Evolutionary conservation across 1,284 basidiomycete genomes (phyloP).

Genomic region (Ustilago nuda): DNA sequence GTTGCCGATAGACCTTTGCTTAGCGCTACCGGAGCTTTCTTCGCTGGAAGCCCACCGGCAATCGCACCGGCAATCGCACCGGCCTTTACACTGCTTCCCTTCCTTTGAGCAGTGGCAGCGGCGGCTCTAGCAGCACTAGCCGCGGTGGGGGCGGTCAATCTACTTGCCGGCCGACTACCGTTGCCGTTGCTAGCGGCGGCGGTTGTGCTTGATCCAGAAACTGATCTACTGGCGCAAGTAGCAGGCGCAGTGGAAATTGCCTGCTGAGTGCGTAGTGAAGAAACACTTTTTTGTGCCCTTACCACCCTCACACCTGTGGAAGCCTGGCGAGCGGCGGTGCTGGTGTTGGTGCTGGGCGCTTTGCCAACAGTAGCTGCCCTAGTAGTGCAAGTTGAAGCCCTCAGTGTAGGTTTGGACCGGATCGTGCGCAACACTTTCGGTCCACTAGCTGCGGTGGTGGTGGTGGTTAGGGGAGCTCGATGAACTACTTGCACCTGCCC

Average conservation of each 20-base stretch:
- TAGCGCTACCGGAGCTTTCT: not conserved
- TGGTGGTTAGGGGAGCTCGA: constrained; percentile 15
- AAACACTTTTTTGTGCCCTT: constrained; percentile 30
- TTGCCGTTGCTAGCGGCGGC: constrained; percentile 6
- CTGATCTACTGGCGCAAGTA: not conserved
- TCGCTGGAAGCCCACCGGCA: no score
- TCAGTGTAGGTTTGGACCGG: constrained; percentile 12
- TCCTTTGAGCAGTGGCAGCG: constrained; percentile 11
- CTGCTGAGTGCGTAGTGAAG: constrained; percentile 12
- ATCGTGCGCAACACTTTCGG: constrained; percentile 14
- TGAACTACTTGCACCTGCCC: constrained; percentile 11
- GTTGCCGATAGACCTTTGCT: constrained; percentile 4
- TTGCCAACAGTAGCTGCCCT: constrained; percentile 8
- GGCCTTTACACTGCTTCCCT: not conserved
- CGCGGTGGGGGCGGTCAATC: constrained; percentile 39
- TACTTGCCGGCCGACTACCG: constrained; percentile 15
- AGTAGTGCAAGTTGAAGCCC: constrained; percentile 1
- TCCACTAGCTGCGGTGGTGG: not conserved
- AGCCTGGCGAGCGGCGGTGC: not conserved
- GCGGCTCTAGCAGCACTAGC: constrained; percentile 39
- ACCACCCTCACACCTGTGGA: not conserved
- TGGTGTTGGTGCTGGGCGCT: not conserved
- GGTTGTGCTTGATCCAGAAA: constrained; percentile 15
- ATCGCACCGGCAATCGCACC: no score
- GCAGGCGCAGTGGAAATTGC: not conserved